A percentile compares a stretch with the other conserved stretches of the same genome.
Evolutionary conservation across 805 yeast species (phyloP).

Genomic region (Tetrapisispora fleetii): DNA sequence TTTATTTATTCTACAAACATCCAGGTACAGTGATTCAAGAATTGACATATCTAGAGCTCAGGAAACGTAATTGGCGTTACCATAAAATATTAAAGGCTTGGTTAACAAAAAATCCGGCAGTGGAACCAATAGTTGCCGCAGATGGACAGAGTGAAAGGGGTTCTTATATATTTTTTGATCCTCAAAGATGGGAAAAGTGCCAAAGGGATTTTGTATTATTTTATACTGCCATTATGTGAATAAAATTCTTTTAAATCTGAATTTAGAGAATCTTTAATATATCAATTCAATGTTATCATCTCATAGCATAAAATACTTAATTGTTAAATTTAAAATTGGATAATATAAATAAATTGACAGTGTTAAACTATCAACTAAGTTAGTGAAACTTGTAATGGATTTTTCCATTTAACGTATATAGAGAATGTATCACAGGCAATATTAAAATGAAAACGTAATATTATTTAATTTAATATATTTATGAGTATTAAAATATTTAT

Average conservation of each 20-base stretch:
- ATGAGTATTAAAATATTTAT: background rate
- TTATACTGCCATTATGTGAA: constrained; percentile 52
- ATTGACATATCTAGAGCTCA: constrained; percentile 82
- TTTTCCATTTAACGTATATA: too few relatives aligned
- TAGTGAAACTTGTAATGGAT: too few relatives aligned
- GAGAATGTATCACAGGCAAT: background rate
- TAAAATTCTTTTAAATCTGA: background rate
- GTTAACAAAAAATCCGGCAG: constrained; percentile 87
- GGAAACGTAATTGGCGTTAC: constrained; percentile 91
- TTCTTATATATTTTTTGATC: constrained; percentile 88
- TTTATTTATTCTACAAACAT: constrained; percentile 86
- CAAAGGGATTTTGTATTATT: constrained; percentile 56
- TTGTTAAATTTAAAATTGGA: background rate
- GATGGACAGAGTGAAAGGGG: constrained; percentile 78
- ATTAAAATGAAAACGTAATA: background rate
- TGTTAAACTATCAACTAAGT: background rate
- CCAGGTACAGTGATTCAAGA: constrained; percentile 92
- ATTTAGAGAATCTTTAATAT: background rate
- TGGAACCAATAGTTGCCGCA: constrained; percentile 77
- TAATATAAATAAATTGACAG: background rate
- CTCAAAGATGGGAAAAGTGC: constrained; percentile 91
- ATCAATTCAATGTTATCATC: background rate
- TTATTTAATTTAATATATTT: background rate
- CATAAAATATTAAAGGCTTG: constrained; percentile 94
- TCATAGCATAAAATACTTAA: background rate